Evolutionary conservation across 2,329 filamentous ascomycete species (phyloP), one percentile per base, ranked within the genome.

Genomic region (Phaeoacremonium minimum): DNA sequence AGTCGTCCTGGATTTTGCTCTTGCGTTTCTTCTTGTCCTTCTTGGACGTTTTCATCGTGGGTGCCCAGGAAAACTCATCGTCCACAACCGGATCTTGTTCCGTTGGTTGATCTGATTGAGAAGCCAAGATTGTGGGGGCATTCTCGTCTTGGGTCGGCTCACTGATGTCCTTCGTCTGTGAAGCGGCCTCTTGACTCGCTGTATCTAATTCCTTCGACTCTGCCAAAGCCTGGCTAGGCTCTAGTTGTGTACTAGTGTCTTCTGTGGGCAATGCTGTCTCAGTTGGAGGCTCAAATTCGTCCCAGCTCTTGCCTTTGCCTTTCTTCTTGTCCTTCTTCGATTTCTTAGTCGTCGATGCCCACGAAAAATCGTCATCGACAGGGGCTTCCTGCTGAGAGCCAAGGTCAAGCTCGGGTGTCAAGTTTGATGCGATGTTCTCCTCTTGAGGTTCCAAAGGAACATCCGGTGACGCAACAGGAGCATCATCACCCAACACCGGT

Each of bases 41-140:
- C 45, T 63, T 61, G 29, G 55, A 53, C 41, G 61, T 64, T 43
- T 57, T 60, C 20, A 40, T 45, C 5, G 39, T 38, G 33, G n/a
- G n/a, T n/a, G n/a, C n/a, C n/a, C n/a, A n/a, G n/a, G n/a, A n/a
- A n/a, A n/a, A n/a, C n/a, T n/a, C n/a, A n/a, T n/a, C n/a, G n/a
- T n/a, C n/a, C n/a, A 41, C 26, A 32, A 48, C 42, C 40, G 44
- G 45, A 33, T 36, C 36, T 33, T 32, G 19, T 35, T 46, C 44
- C 3, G 34, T 28, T 15, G 52, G 40, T 50, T 53, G 26, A 11
- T 26, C 31, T 13, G 16, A 13, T 19, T 35, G 36, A 8, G 29
- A 33, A 11, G 28, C 36, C 7, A 19, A 15, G 19, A 15, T 18
- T 29, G 32, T 33, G 9, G 28, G 18, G 22, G 28, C 9, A 19